phyloP scores from a whole-genome alignment of 257 asterid species.

The Paulownia fortunei region DNA sequence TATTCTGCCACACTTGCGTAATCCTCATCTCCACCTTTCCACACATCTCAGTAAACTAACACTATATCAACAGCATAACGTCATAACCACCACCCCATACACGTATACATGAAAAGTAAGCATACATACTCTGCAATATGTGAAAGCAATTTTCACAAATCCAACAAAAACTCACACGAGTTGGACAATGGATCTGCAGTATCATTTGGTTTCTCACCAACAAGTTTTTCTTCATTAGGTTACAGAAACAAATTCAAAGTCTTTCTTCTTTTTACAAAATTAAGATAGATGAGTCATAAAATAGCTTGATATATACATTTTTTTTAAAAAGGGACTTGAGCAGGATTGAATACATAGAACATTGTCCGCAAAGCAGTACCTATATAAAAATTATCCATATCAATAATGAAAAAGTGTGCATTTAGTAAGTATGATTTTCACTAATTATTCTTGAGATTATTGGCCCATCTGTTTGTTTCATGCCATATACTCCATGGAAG shows the following conservation, averaged over 20 bases:
- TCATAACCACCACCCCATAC: too few relatives aligned
- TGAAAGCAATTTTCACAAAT: neutral
- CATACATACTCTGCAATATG: neutral
- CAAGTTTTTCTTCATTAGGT: neutral
- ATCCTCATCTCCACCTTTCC: too few relatives aligned
- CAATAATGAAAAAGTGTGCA: too few relatives aligned
- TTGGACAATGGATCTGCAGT: neutral
- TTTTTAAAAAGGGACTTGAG: neutral
- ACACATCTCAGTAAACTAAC: too few relatives aligned
- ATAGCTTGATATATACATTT: neutral
- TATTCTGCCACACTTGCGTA: too few relatives aligned
- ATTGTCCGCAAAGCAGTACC: neutral
- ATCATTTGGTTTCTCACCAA: neutral
- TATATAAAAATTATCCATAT: neutral
- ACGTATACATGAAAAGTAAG: too few relatives aligned
- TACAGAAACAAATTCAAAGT: neutral
- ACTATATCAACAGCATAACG: too few relatives aligned
- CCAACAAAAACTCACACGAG: neutral
- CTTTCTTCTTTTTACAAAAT: neutral
- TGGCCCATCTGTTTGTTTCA: too few relatives aligned
- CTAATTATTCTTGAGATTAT: too few relatives aligned
- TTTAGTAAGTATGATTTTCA: too few relatives aligned
- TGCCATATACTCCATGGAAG: too few relatives aligned
- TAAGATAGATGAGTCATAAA: neutral
- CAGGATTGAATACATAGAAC: too few relatives aligned